Base-by-base conservation (phyloP, 768 basidiomycete genomes). In the Suillus bovinus region DNA sequence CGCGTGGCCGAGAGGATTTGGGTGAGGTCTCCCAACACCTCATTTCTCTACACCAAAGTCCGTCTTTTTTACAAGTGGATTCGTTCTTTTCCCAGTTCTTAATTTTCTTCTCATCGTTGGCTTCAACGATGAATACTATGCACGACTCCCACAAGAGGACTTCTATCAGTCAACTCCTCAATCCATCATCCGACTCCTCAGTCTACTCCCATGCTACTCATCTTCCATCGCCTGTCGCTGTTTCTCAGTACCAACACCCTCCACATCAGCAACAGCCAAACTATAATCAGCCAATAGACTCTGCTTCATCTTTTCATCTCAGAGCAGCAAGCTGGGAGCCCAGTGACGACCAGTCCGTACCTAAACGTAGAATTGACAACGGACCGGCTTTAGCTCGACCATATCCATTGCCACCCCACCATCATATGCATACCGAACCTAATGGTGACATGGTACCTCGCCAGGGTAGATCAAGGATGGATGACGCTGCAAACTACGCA, bases 261-360 rank as follows among this genome's bases (percentile, higher is more conserved):
- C 69, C 66, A 5, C 67, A 70, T 24, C 71, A 73, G 2, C 70
- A 64, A 2, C 74, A 70, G 20, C 56, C 54, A 16, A 68, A 67
- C 27, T 76, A 76, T 42, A 56, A 71, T 3, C 73, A 63, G 4
- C 70, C 74, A 10, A 69, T 68, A 13, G 75, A 74, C 1, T 68
- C 75, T 38, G 66, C 61, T 13, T 60, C 76, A 13, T 71, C 80
- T 27, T 89, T 80, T 67, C 80, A 83, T 68, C 81, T 89, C n/a
- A 81, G 85, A 44, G 83, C 86, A 13, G 88, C 88, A 6, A 85
- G 74, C 68, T 89, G 88, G 86, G 81, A 80, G 33, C 70, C 66
- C 58, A 74, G 67, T 57, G 78, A 75, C 64, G 73, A 69, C 71
- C 75, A 72, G 66, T 78, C 72, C 31, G 73, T 77, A 53, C 68